A percentile compares a stretch with the other conserved stretches of the same genome.
Conservation (phyloP, 1,139 yeast species). For the Zygoascus meyerae region DNA sequence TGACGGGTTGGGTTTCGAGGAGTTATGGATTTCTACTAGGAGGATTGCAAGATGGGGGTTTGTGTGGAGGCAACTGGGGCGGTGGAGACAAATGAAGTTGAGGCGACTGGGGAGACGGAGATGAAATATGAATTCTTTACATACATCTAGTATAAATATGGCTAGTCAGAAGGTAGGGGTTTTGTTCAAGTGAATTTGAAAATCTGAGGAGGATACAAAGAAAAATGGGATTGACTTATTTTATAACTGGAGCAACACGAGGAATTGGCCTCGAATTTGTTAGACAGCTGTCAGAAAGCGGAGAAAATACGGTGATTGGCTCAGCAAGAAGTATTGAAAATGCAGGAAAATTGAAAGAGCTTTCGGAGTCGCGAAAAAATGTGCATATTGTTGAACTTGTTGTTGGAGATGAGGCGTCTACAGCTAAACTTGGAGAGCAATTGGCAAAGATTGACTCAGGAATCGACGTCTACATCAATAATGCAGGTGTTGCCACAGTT, state of each 20-base stretch:
- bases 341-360: conserved; percentile 1
- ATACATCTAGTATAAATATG: too few relatives aligned
- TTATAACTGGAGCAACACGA: conserved; percentile 32
- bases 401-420: conserved; percentile 20
- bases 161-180: too few relatives aligned
- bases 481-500: conserved; percentile 39
- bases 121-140: too few relatives aligned
- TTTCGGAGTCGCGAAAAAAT: conserved; percentile 21
- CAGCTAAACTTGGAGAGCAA: conserved; percentile 18
- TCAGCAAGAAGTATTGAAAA: conserved; percentile 25
- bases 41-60: too few relatives aligned
- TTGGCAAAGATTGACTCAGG: conserved; percentile 18
- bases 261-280: conserved; percentile 35
- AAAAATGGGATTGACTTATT: conserved; percentile 16
- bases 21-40: too few relatives aligned
- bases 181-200: too few relatives aligned
- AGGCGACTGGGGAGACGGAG: too few relatives aligned
- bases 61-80: too few relatives aligned
- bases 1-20: too few relatives aligned
- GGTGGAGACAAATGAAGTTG: too few relatives aligned
- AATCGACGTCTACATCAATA: conserved; percentile 49
- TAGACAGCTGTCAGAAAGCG: conserved; percentile 21
- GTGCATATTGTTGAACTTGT: conserved; percentile 26
- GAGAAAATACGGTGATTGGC: conserved; percentile 30
- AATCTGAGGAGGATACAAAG: too few relatives aligned